A percentile compares a stretch with the other conserved stretches of the same genome.
Evolutionary conservation across 345 rosid species (phyloP).

Genomic region (Nephelium lappaceum): DNA sequence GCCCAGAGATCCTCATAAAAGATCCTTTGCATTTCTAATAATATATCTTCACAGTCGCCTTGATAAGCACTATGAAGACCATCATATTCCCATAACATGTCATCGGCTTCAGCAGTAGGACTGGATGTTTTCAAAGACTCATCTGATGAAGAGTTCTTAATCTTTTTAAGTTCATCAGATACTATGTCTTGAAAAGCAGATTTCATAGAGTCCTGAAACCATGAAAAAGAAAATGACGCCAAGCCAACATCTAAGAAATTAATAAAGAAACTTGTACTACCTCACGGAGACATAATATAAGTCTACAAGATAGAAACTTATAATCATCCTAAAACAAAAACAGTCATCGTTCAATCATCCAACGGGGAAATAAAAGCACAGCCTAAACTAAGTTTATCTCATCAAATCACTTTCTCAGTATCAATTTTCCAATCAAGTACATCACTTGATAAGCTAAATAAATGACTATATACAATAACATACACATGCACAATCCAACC

Average conservation of each 20-base stretch:
- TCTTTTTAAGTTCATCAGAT: constrained; percentile 65
- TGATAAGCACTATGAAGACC: constrained; percentile 63
- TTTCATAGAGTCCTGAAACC: constrained; percentile 59
- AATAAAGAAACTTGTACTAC: constrained; percentile 6
- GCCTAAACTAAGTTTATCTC: background rate
- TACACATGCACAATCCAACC: background rate
- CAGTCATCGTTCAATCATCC: background rate
- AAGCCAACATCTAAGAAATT: background rate
- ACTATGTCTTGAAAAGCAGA: constrained; percentile 71
- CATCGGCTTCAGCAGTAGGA: constrained; percentile 31
- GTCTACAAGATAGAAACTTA: constrained; percentile 4
- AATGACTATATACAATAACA: background rate
- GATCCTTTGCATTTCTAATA: constrained; percentile 86
- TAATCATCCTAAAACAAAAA: constrained; percentile 4
- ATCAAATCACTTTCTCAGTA: background rate
- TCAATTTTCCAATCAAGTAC: background rate
- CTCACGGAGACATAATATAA: too few relatives aligned
- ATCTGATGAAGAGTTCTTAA: constrained; percentile 45
- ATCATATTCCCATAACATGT: constrained; percentile 83
- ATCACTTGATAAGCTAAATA: background rate
- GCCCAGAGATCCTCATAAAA: constrained; percentile 71
- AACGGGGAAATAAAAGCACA: background rate
- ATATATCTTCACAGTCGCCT: constrained; percentile 81
- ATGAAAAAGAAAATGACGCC: background rate
- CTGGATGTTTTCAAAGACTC: constrained; percentile 21